Evolutionary conservation across 495 filamentous ascomycete species (phyloP).

Genomic region (Elaphomyces granulatus): DNA sequence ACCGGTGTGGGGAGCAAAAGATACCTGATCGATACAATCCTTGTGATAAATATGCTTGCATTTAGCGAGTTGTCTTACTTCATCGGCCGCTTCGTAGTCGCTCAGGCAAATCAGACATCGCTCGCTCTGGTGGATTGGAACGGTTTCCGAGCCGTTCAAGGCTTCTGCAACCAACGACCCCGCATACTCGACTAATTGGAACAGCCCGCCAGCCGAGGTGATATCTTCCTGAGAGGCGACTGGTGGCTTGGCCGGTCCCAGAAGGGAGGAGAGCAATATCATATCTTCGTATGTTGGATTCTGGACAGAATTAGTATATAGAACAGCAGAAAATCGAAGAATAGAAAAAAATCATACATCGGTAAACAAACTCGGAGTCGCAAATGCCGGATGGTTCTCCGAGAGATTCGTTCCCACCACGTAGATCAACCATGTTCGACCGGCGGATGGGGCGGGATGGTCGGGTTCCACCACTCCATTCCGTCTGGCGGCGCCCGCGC

Average conservation of each 20-base stretch:
- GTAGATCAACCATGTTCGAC: slow-evolving; percentile 66
- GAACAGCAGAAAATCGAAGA: background rate
- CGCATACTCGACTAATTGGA: slow-evolving; percentile 32
- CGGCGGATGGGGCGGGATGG: slow-evolving; percentile 31
- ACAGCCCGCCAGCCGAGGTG: slow-evolving; percentile 46
- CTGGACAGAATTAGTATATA: slow-evolving; percentile 20
- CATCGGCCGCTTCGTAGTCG: slow-evolving; percentile 53
- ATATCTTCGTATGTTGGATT: slow-evolving; percentile 71
- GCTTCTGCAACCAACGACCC: slow-evolving; percentile 37
- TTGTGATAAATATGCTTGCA: slow-evolving; percentile 60
- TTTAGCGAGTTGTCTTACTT: slow-evolving; percentile 46
- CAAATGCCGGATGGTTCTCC: slow-evolving; percentile 62
- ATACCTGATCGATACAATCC: slow-evolving; percentile 65
- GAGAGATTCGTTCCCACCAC: slow-evolving; percentile 64
- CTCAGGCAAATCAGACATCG: slow-evolving; percentile 59
- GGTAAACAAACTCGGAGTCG: slow-evolving; percentile 62
- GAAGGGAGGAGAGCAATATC: slow-evolving; percentile 54
- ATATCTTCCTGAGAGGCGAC: slow-evolving; percentile 56
- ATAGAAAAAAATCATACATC: slow-evolving; percentile 35
- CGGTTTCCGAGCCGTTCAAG: slow-evolving; percentile 30
- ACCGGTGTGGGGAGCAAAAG: background rate
- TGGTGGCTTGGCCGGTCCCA: slow-evolving; percentile 61
- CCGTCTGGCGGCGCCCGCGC: slow-evolving; percentile 46
- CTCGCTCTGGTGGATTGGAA: slow-evolving; percentile 41
- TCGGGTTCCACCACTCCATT: slow-evolving; percentile 58